These are phyloP conservation scores for Pelagophyceae sp. DNA, from an alignment of 352 stramenopile species.

Conservation along the genomic window DNA sequence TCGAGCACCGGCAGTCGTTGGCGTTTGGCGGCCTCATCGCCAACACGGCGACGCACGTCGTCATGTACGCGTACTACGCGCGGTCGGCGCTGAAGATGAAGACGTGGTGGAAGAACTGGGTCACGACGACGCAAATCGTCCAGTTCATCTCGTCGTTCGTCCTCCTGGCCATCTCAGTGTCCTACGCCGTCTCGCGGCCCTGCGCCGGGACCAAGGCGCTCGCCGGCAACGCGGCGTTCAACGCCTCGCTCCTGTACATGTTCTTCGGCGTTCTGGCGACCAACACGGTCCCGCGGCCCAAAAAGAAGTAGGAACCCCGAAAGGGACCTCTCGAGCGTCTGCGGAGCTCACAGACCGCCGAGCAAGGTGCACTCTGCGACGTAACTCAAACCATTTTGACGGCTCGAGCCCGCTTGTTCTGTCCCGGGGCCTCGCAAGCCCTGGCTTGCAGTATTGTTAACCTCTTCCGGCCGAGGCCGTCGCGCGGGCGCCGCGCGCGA, in stretches of 20 bases:
- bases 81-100: slow-evolving; percentile 42
- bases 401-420: too few species aligned
- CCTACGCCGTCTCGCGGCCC: neutral
- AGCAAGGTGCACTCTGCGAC: too few species aligned
- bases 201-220: slow-evolving; percentile 18
- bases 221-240: slow-evolving; percentile 23
- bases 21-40: slow-evolving; percentile 24
- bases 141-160: slow-evolving; percentile 34
- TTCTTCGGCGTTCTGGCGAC: slow-evolving; percentile 24
- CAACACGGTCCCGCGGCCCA: too few species aligned
- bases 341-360: too few species aligned
- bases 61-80: slow-evolving; percentile 43
- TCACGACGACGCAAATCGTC: slow-evolving; percentile 33
- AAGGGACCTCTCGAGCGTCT: too few species aligned
- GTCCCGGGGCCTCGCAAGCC: too few species aligned
- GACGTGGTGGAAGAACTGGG: slow-evolving; percentile 29
- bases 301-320: too few species aligned
- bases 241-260: slow-evolving; percentile 22
- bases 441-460: too few species aligned
- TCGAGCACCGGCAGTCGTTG: slow-evolving; percentile 29
- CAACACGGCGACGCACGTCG: slow-evolving; percentile 35
- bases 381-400: too few species aligned
- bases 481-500: too few species aligned
- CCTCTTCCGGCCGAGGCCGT: too few species aligned
- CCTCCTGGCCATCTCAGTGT: slow-evolving; percentile 4